Percentiles rank a stretch among this genome's conserved stretches.
phyloP scores from a whole-genome alignment of 2,329 filamentous ascomycete genomes.

The Akanthomyces muscarius region DNA sequence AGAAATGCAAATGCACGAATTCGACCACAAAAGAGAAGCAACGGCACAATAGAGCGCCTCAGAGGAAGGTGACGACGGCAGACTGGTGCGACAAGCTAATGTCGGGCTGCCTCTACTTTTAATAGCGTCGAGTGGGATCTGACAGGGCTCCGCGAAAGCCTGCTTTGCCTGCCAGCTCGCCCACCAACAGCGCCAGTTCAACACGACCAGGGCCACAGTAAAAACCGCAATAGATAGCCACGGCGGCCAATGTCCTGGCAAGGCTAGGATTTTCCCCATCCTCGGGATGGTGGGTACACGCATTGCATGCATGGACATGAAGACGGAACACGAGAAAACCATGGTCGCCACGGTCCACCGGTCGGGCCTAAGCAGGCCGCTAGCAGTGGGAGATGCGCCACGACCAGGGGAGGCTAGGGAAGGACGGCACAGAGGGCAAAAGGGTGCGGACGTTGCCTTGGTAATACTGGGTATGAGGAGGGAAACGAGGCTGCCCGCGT shows the following conservation, averaged over 20 bases:
- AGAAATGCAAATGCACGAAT: neutral
- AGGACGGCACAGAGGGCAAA: too few relatives aligned
- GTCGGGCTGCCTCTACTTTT: constrained; percentile 9
- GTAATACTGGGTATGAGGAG: neutral
- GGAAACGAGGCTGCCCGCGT: neutral
- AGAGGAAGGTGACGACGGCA: neutral
- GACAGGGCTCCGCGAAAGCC: constrained; percentile 4
- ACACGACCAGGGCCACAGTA: neutral
- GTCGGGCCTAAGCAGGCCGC: neutral
- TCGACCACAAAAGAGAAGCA: neutral
- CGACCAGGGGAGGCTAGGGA: neutral
- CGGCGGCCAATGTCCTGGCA: constrained; percentile 1
- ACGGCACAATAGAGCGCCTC: neutral
- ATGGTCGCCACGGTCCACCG: neutral
- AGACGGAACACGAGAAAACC: constrained; percentile 2
- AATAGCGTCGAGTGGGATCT: neutral
- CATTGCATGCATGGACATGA: neutral
- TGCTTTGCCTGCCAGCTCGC: neutral
- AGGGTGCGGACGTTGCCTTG: neutral
- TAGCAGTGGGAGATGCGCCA: neutral
- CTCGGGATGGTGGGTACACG: neutral
- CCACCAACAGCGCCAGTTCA: neutral
- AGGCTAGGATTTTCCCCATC: neutral
- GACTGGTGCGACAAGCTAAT: neutral
- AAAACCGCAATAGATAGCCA: neutral